Evolutionary conservation across 495 filamentous ascomycete species (phyloP).

Genomic region (Gamarada debralockiae): DNA sequence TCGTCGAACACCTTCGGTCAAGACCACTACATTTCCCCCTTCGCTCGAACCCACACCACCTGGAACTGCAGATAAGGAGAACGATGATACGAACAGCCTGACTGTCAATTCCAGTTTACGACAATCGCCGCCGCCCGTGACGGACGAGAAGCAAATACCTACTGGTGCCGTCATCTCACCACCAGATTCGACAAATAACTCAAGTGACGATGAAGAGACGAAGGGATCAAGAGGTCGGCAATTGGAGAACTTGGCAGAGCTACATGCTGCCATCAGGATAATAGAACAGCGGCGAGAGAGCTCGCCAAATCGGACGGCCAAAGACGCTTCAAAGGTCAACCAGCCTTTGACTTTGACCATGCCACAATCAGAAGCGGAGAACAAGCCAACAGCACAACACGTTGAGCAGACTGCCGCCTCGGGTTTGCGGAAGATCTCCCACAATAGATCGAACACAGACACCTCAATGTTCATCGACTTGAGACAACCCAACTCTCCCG

Average conservation of each 20-base stretch:
- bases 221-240: conserved; percentile 46
- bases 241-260: conserved; percentile 65
- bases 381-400: conserved; percentile 14
- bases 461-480: conserved; percentile 48
- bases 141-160: conserved; percentile 63
- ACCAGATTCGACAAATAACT: conserved; percentile 73
- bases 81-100: conserved; percentile 33
- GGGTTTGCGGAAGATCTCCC: conserved; percentile 46
- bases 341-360: conserved; percentile 31
- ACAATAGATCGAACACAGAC: conserved; percentile 84
- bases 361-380: conserved; percentile 25
- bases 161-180: conserved; percentile 81
- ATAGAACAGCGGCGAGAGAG: conserved; percentile 64
- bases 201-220: conserved; percentile 78
- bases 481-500: conserved; percentile 41
- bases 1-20: conserved; percentile 31
- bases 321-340: conserved; percentile 25
- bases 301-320: conserved; percentile 38
- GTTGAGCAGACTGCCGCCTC: conserved; percentile 23
- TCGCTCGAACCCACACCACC: conserved; percentile 36
- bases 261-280: conserved; percentile 77
- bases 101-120: conserved; percentile 52
- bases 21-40: conserved; percentile 27
- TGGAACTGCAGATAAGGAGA: conserved; percentile 45
- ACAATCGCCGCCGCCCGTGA: conserved; percentile 75